phyloP scores from a whole-genome alignment of 1,284 basidiomycete genomes.

The Mrakiaceae sp. region DNA sequence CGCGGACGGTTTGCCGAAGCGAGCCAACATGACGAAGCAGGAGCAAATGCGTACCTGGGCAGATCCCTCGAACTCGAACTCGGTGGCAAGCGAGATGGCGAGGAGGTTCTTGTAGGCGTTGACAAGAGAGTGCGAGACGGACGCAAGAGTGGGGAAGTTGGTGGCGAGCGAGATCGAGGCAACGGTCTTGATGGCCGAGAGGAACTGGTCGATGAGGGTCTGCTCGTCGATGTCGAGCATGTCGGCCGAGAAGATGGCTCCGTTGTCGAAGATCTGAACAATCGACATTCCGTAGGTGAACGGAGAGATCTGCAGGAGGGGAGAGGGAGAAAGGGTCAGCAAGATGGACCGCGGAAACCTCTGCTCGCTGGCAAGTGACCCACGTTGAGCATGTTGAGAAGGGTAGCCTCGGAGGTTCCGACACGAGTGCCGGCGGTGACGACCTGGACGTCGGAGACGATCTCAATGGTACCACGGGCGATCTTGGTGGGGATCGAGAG shows the following conservation, averaged over 20 bases:
- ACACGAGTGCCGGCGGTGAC: constrained; percentile 85
- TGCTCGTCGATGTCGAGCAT: constrained; percentile 91
- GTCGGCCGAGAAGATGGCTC: constrained; percentile 78
- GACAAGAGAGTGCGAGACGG: constrained; percentile 87
- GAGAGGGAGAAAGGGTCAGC: not conserved
- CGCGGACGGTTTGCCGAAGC: constrained; percentile 16
- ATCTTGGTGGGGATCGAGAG: constrained; percentile 99
- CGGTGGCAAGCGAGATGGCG: constrained; percentile 80
- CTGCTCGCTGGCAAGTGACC: constrained; percentile 25
- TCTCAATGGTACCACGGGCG: constrained; percentile 99
- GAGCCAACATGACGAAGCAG: constrained; percentile 13
- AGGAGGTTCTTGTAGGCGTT: constrained; percentile 99
- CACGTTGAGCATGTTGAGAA: constrained; percentile 94
- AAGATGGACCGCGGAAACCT: not conserved
- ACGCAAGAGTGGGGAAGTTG: constrained; percentile 91
- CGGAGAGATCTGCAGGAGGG: constrained; percentile 53
- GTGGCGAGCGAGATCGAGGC: constrained; percentile 91
- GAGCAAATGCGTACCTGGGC: constrained; percentile 59
- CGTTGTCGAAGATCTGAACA: constrained; percentile 82
- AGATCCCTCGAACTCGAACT: constrained; percentile 87
- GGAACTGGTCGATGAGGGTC: constrained; percentile 81
- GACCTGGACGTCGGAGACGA: constrained; percentile 94
- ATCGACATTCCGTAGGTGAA: constrained; percentile 99
- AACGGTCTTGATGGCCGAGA: constrained; percentile 86
- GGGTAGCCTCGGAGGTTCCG: constrained; percentile 90